phyloP scores from a whole-genome alignment of 2,329 filamentous ascomycete species.

The Epichloe scottii region DNA sequence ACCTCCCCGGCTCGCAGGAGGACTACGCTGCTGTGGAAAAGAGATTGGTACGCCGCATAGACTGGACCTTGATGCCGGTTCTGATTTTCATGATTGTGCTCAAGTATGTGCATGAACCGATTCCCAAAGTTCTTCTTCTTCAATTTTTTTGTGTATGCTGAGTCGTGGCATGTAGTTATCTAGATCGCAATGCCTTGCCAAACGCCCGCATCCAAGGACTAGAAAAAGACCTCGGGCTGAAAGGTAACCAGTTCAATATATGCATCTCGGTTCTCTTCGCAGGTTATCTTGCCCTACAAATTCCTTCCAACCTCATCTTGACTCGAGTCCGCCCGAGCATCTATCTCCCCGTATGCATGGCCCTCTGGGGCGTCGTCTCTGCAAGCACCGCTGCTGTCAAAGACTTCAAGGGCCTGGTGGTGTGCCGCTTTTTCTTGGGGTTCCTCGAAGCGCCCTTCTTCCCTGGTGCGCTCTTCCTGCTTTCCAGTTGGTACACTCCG shows the following conservation, averaged over 20 bases:
- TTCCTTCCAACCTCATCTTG: constrained; percentile 28
- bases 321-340: constrained; percentile 28
- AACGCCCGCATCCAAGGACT: constrained; percentile 5
- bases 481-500: constrained; percentile 42
- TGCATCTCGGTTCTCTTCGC: constrained; percentile 24
- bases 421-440: constrained; percentile 27
- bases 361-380: constrained; percentile 25
- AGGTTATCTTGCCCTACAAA: constrained; percentile 21
- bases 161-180: not conserved
- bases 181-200: constrained; percentile 6
- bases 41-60: constrained; percentile 1
- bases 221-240: constrained; percentile 1
- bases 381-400: constrained; percentile 28
- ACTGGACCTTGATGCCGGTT: constrained; percentile 6
- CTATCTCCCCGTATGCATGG: constrained; percentile 28
- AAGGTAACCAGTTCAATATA: constrained; percentile 2
- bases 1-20: constrained; percentile 1
- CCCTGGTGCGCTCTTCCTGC: constrained; percentile 24
- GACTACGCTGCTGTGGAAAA: constrained; percentile 3
- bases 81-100: constrained; percentile 5
- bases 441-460: constrained; percentile 29
- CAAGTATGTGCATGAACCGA: not conserved
- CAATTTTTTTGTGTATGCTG: not conserved
- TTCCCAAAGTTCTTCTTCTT: not conserved
- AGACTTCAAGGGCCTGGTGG: constrained; percentile 28